Evolutionary conservation across 148 eudicot genomes (phyloP), one percentile per base, ranked within the genome.

Genomic region (Bassia scoparia): DNA sequence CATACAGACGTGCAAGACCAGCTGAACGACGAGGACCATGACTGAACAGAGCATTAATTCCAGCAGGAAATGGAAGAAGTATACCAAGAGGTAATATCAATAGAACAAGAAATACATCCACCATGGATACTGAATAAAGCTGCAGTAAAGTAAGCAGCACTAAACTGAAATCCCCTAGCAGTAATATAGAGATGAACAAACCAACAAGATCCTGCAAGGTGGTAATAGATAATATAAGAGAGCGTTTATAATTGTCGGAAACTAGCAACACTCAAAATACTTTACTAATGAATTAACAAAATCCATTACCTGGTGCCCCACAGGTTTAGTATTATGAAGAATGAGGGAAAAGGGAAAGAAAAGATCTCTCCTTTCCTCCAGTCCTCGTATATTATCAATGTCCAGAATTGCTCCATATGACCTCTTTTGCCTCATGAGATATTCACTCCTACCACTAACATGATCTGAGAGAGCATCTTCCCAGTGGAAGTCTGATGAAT

Each of bases 171-270:
- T 96, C 99, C 61, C 92, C 99, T 49, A 96, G 83, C 64, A 96
- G 87, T 31, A 96, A 78, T 77, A 96, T 84, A 20, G 99, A 96
- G 80, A 96, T 92, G 67, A 96, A 85, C 89, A 96, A 81, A 63
- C 99, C 99, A 73, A 96, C 99, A 82, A 96, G 96, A 85, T 96
- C 99, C 99, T 96, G 90, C 97, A 91, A 53, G 61, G 80, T 52
- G 59, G 55, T 44, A 74, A 67, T 10, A 43, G 21, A 65, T 12
- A 5, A 54, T 21, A 65, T 12, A 37, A 13, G 62, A 13, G 62
- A 35, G 56, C 27, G 24, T 74, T n/a, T 23, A 50, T 53, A 34
- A 50, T 16, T 21, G 26, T n/a, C 73, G 34, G 49, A 18, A 31
- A 63, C 61, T 68, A 17, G 26, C 49, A 30, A 54, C 31, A 26